Evolutionary conservation across 768 basidiomycete species (phyloP), one percentile per base, ranked within the genome.

Genomic region (Lactarius trivialis): DNA sequence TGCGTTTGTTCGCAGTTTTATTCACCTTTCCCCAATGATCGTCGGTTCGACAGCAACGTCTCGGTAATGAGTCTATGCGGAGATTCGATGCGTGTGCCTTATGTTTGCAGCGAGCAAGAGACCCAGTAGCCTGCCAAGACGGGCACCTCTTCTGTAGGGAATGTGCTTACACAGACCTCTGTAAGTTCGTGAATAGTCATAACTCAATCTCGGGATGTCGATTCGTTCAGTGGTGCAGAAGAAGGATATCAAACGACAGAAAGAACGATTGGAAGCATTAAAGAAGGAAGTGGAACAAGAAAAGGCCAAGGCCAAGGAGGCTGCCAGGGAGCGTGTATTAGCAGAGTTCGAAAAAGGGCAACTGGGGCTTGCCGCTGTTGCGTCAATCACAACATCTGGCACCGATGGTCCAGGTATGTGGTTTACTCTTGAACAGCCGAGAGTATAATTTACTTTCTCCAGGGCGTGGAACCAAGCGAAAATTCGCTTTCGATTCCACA

Each of bases 71-170:
- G 73, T 93, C 89, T 12, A 92, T 95, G 89, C 85, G 93, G 41
- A 82, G 82, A 56, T 94, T 97, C 72, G 92, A 97, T 73, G 86
- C 92, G 1, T 98, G 97, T 71, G 81, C 89, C 6, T 81, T 97
- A 15, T 99, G 96, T 72, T 77, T 97, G 37, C 85, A 91, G 58
- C 80, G 82, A 45, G 94, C 91, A 6, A 77, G 90, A 53, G 88
- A 93, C 56, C 93, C 96, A 0, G 77, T 95, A 36, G 82, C 87
- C 12, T 98, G 97, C 69, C 68, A 76, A 24, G 82, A 90, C 55
- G 97, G 97, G 0, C 97, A 98, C 74, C 68, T 98, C 26, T 98
- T 93, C 73, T 99, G 97, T 80, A 92, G 89, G 71, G 96, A 98
- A 75, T 98, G 97, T 69, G 88, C 88, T 28, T 85, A 94, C 63